These are phyloP conservation scores for Viola odorata DNA, from an alignment of 345 rosid genomes.

Conservation along the genomic window DNA sequence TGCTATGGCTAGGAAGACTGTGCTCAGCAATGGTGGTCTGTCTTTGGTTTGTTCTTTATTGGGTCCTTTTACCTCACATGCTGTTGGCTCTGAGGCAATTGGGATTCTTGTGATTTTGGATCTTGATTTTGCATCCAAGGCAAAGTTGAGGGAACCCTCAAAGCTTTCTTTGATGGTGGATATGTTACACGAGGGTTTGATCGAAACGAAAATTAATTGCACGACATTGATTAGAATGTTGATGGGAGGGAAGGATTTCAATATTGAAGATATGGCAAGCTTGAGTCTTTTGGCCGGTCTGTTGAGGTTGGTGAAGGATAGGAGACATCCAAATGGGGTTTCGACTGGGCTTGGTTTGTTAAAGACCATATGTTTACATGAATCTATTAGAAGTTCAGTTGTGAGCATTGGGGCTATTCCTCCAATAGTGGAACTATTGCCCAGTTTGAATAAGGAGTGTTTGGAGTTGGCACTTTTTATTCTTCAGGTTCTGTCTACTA, in stretches of 20 bases:
- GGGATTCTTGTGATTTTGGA: slow-evolving; percentile 61
- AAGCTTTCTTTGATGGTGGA: slow-evolving; percentile 57
- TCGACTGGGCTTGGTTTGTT: slow-evolving; percentile 24
- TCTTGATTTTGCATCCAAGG: slow-evolving; percentile 47
- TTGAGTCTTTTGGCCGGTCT: slow-evolving; percentile 29
- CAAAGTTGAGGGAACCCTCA: slow-evolving; percentile 60
- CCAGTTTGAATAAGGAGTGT: slow-evolving; percentile 23
- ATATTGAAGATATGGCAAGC: slow-evolving; percentile 18
- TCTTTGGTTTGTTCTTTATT: slow-evolving; percentile 41
- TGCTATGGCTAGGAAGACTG: slow-evolving; percentile 43
- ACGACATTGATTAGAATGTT: slow-evolving; percentile 44
- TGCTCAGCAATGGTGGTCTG: slow-evolving; percentile 54
- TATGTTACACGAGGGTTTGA: slow-evolving; percentile 61
- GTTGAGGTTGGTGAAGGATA: slow-evolving; percentile 29
- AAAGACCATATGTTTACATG: slow-evolving; percentile 20
- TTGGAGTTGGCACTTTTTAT: slow-evolving; percentile 24
- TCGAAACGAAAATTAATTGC: slow-evolving; percentile 59
- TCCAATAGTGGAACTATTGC: slow-evolving; percentile 23
- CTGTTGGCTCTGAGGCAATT: slow-evolving; percentile 62
- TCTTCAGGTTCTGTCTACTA: slow-evolving; percentile 19
- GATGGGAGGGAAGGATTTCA: slow-evolving; percentile 51
- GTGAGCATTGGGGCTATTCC: slow-evolving; percentile 26
- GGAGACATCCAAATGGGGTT: slow-evolving; percentile 21
- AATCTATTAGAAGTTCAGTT: slow-evolving; percentile 17
- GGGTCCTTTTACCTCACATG: slow-evolving; percentile 67